Evolutionary conservation across 1,139 yeast species (phyloP).

Genomic region (Meyerozyma athensensis): DNA sequence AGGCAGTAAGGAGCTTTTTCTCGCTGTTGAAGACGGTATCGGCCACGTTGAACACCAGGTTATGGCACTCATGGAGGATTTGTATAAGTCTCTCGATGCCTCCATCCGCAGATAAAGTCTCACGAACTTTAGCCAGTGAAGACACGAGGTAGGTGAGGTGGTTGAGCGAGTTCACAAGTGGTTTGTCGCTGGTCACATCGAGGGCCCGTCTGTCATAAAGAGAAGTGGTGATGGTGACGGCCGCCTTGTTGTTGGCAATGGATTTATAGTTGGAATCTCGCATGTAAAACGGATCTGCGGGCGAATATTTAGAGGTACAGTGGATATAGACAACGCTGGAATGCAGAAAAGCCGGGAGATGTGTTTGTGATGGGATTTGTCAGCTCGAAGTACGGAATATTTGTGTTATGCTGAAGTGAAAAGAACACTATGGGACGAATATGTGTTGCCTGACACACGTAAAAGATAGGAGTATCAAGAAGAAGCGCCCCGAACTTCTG

Average conservation of each 20-base stretch:
- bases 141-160: slow-evolving; percentile 85
- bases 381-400: too few species aligned
- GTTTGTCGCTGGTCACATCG: slow-evolving; percentile 86
- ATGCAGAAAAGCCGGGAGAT: too few species aligned
- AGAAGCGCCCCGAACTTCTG: not conserved
- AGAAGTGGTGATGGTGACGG: slow-evolving; percentile 82
- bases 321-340: too few species aligned
- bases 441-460: too few species aligned
- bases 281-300: slow-evolving; percentile 37
- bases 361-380: not conserved
- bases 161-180: slow-evolving; percentile 85
- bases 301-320: too few species aligned
- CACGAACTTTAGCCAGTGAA: slow-evolving; percentile 84
- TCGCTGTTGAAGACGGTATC: slow-evolving; percentile 43
- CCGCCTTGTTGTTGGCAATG: slow-evolving; percentile 76
- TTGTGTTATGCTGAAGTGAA: too few species aligned
- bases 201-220: slow-evolving; percentile 89
- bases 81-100: slow-evolving; percentile 86
- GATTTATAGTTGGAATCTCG: slow-evolving; percentile 88
- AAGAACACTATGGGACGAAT: too few species aligned
- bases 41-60: slow-evolving; percentile 25
- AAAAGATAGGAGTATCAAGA: too few species aligned
- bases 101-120: slow-evolving; percentile 83
- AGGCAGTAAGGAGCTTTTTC: slow-evolving; percentile 61
- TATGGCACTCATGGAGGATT: slow-evolving; percentile 76